These are phyloP conservation scores for Hypomyces perniciosus DNA, from an alignment of 2,329 filamentous ascomycete genomes.

Conservation along the genomic window DNA sequence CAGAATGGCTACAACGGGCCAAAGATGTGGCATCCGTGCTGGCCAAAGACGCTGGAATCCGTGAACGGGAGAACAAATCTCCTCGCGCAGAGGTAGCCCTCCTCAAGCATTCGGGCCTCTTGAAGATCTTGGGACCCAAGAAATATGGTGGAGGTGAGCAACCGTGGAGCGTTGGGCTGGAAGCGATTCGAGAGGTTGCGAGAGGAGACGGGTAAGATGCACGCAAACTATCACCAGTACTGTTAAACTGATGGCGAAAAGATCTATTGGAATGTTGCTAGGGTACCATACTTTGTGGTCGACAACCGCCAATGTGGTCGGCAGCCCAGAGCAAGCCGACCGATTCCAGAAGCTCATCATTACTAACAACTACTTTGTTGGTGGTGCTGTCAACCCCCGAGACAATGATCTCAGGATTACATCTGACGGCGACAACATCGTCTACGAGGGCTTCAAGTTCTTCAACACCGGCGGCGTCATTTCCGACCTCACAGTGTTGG, in stretches of 20 bases:
- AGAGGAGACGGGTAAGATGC: constrained; percentile 52
- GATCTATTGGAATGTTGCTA: constrained; percentile 58
- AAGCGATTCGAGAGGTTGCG: constrained; percentile 55
- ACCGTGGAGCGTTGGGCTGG: constrained; percentile 47
- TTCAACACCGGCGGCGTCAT: constrained; percentile 65
- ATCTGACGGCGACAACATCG: constrained; percentile 45
- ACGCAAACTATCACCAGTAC: neutral
- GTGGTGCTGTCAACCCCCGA: constrained; percentile 60
- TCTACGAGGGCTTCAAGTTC: constrained; percentile 58
- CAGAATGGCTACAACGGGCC: constrained; percentile 34
- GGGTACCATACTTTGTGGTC: constrained; percentile 62
- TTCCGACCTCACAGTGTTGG: constrained; percentile 59
- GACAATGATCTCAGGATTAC: constrained; percentile 56
- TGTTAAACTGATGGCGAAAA: constrained; percentile 14
- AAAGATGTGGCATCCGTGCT: constrained; percentile 33
- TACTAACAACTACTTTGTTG: constrained; percentile 59
- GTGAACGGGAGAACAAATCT: constrained; percentile 35
- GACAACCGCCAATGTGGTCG: constrained; percentile 54
- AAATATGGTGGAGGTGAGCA: constrained; percentile 40
- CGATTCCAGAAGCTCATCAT: constrained; percentile 51
- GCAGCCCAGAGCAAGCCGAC: constrained; percentile 53
- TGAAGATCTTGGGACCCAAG: constrained; percentile 33
- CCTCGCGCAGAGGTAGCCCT: constrained; percentile 35
- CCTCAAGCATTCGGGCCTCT: constrained; percentile 35
- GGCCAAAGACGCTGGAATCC: constrained; percentile 25